These are phyloP conservation scores for baker's yeast (Saccharomyces cerevisiae) DNA, from an alignment of 805 yeast species.

Conservation along the genomic window DNA sequence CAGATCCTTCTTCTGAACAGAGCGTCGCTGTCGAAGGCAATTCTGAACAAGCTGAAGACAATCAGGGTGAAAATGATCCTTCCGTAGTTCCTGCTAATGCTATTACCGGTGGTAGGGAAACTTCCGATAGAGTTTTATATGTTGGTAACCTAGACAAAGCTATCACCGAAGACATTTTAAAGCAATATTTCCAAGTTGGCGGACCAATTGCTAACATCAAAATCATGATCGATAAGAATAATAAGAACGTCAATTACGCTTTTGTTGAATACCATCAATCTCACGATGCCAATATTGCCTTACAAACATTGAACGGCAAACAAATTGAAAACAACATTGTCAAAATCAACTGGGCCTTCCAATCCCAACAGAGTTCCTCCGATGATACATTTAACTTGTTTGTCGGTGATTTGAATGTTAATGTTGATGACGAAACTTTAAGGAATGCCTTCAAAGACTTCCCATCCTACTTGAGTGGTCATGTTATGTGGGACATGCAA, in stretches of 20 bases:
- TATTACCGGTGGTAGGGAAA: slow-evolving; percentile 71
- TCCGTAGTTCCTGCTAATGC: slow-evolving; percentile 56
- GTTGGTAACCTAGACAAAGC: slow-evolving; percentile 66
- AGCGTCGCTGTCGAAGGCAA: neutral
- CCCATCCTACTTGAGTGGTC: slow-evolving; percentile 65
- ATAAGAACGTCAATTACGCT: slow-evolving; percentile 69
- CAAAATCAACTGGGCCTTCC: slow-evolving; percentile 75
- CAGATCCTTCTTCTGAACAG: neutral
- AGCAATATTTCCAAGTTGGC: slow-evolving; percentile 52
- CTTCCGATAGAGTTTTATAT: slow-evolving; percentile 62
- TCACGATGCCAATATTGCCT: slow-evolving; percentile 53
- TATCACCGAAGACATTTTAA: slow-evolving; percentile 54
- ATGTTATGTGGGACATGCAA: slow-evolving; percentile 97
- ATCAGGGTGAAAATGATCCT: slow-evolving; percentile 8
- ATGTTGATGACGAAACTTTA: slow-evolving; percentile 71
- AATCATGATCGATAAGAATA: slow-evolving; percentile 67
- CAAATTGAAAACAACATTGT: slow-evolving; percentile 47
- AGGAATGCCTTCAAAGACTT: slow-evolving; percentile 48
- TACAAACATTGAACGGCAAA: slow-evolving; percentile 51
- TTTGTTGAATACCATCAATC: slow-evolving; percentile 65
- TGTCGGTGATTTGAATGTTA: slow-evolving; percentile 79
- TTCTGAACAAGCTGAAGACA: slow-evolving; percentile 2
- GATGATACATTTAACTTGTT: slow-evolving; percentile 64
- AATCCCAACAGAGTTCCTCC: slow-evolving; percentile 58
- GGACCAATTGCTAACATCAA: slow-evolving; percentile 60